phyloP scores from a whole-genome alignment of 2,329 filamentous ascomycete species.

The Colletotrichum sp. region DNA sequence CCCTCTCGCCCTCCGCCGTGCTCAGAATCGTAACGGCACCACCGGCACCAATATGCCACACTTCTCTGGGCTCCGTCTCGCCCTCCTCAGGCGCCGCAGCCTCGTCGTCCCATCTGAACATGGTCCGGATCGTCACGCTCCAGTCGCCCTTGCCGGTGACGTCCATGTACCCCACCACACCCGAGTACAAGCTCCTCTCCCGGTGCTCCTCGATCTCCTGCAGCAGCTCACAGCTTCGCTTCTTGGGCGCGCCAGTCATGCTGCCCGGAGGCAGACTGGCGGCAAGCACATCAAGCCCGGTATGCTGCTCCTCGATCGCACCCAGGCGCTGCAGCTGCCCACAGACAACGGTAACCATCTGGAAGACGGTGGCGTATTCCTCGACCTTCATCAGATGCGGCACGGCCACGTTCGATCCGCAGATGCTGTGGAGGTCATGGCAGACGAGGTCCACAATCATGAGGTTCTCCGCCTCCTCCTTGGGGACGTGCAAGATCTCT shows the following conservation, averaged over 20 bases:
- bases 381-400: constrained; percentile 84
- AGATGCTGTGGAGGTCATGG: constrained; percentile 88
- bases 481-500: constrained; percentile 75
- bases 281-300: constrained; percentile 78
- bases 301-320: constrained; percentile 39
- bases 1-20: constrained; percentile 78
- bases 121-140: constrained; percentile 86
- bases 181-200: constrained; percentile 81
- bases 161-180: constrained; percentile 89
- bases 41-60: constrained; percentile 87
- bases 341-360: constrained; percentile 88
- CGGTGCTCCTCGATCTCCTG: constrained; percentile 66
- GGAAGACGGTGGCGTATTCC: constrained; percentile 89
- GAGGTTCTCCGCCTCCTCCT: constrained; percentile 93
- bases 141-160: constrained; percentile 86
- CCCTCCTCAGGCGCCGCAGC: constrained; percentile 29
- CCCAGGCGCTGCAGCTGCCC: constrained; percentile 57
- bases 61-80: constrained; percentile 47
- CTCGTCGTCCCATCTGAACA: constrained; percentile 76
- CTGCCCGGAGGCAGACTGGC: constrained; percentile 85
- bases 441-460: constrained; percentile 99
- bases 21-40: constrained; percentile 89
- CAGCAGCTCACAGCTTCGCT: constrained; percentile 86
- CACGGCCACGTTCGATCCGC: constrained; percentile 75
- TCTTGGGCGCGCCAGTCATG: constrained; percentile 97